Evolutionary conservation across 495 filamentous ascomycete species (phyloP).

Genomic region (Podospora pseudoanserina): DNA sequence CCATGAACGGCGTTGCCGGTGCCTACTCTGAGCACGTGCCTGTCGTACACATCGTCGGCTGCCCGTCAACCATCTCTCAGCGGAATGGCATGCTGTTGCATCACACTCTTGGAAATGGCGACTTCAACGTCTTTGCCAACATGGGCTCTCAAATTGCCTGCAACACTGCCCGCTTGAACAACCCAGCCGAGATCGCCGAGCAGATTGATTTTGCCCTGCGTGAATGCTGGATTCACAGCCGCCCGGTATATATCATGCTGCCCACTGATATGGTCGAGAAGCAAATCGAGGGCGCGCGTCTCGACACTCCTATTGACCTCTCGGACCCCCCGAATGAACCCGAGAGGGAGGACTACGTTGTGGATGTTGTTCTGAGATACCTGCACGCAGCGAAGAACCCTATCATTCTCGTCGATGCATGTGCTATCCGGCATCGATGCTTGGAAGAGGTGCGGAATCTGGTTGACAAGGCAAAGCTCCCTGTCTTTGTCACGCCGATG

Average conservation of each 20-base stretch:
- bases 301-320: conserved; percentile 66
- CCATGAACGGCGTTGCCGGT: conserved; percentile 68
- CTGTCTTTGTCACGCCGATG: conserved; percentile 87
- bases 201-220: conserved; percentile 78
- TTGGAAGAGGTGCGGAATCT: conserved; percentile 73
- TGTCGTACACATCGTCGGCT: conserved; percentile 78
- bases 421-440: conserved; percentile 75
- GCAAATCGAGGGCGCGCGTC: conserved; percentile 68
- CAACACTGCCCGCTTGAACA: conserved; percentile 62
- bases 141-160: conserved; percentile 74
- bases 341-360: conserved; percentile 78
- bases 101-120: conserved; percentile 89
- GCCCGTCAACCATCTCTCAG: conserved; percentile 58
- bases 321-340: conserved; percentile 58
- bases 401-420: conserved; percentile 86
- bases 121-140: conserved; percentile 77
- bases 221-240: conserved; percentile 69
- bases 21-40: conserved; percentile 72
- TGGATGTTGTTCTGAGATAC: conserved; percentile 72
- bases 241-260: conserved; percentile 81
- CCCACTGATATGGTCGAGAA: conserved; percentile 81
- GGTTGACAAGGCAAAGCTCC: conserved; percentile 70
- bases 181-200: conserved; percentile 62
- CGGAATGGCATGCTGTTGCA: conserved; percentile 69
- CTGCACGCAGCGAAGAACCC: conserved; percentile 73